These are phyloP conservation scores for Mycena haematopus DNA, from an alignment of 768 basidiomycete species.

Conservation along the genomic window DNA sequence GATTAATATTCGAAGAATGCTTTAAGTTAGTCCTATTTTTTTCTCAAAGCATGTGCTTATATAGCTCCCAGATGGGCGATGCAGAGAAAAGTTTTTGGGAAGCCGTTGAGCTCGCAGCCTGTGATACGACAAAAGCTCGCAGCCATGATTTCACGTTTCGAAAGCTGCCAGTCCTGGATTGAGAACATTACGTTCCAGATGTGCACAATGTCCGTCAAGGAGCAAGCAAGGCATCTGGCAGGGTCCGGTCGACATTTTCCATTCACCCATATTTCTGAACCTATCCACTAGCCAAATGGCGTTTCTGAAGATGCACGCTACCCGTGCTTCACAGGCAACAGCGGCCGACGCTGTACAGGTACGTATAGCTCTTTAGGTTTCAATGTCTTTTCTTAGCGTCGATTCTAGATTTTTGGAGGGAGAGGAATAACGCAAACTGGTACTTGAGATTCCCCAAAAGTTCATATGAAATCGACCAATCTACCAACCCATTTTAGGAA, in stretches of 20 bases:
- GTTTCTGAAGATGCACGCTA: slow-evolving; percentile 73
- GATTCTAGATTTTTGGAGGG: slow-evolving; percentile 75
- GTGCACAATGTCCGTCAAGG: slow-evolving; percentile 84
- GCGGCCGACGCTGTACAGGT: slow-evolving; percentile 75
- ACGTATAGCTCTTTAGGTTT: slow-evolving; percentile 9
- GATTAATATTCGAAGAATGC: slow-evolving; percentile 58
- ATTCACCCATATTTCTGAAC: neutral
- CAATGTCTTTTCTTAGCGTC: slow-evolving; percentile 8
- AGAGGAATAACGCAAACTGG: slow-evolving; percentile 86
- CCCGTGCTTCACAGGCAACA: slow-evolving; percentile 66
- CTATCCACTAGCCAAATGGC: slow-evolving; percentile 60
- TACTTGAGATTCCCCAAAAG: slow-evolving; percentile 37
- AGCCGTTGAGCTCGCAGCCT: slow-evolving; percentile 81
- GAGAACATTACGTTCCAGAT: slow-evolving; percentile 88
- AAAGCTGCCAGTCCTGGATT: slow-evolving; percentile 81
- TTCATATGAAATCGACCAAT: slow-evolving; percentile 18
- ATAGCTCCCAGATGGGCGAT: slow-evolving; percentile 68
- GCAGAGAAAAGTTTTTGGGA: slow-evolving; percentile 91
- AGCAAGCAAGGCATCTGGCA: slow-evolving; percentile 77
- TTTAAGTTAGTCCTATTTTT: slow-evolving; percentile 50
- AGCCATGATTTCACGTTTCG: slow-evolving; percentile 68
- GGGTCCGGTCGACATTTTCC: slow-evolving; percentile 50
- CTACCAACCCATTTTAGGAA: slow-evolving; percentile 47
- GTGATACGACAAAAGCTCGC: slow-evolving; percentile 91
- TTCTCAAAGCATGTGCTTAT: slow-evolving; percentile 12